phyloP scores from a whole-genome alignment of 176 grass and related monocot genomes.

The Neostapfia colusana region DNA sequence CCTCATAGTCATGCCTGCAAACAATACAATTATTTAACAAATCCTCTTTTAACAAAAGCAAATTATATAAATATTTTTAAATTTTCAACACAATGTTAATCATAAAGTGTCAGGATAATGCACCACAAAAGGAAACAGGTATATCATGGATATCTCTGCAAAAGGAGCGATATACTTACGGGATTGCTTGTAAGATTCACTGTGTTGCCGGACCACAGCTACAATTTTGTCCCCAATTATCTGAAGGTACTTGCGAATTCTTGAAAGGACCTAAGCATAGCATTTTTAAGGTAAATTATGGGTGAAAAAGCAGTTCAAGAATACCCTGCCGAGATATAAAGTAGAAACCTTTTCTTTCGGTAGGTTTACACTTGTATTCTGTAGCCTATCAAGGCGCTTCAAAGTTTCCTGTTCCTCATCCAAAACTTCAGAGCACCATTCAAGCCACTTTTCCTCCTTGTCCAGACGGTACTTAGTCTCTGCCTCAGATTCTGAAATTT shows the following conservation, averaged over 20 bases:
- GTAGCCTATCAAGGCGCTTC: conserved; percentile 84
- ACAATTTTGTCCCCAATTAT: conserved; percentile 96
- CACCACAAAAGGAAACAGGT: background rate
- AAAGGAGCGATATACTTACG: conserved; percentile 59
- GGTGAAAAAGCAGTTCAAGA: conserved; percentile 21
- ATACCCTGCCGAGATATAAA: conserved; percentile 20
- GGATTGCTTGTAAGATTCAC: conserved; percentile 81
- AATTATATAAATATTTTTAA: background rate
- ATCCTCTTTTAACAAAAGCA: background rate
- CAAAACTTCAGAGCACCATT: conserved; percentile 98
- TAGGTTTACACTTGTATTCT: conserved; percentile 94
- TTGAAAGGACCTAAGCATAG: conserved; percentile 85
- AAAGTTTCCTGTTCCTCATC: conserved; percentile 86
- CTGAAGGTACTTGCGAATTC: conserved; percentile 90
- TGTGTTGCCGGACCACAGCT: conserved; percentile 75
- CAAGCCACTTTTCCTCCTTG: conserved; percentile 98
- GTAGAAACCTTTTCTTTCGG: conserved; percentile 91
- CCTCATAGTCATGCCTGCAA: conserved; percentile 87
- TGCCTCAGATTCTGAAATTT: conserved; percentile 95
- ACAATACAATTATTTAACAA: conserved; percentile 33
- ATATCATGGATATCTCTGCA: background rate
- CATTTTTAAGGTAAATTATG: conserved; percentile 29
- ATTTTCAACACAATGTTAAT: background rate
- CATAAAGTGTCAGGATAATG: background rate
- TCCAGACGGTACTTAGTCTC: conserved; percentile 70